phyloP scores from a whole-genome alignment of 164 flowering plant species.

The Magnolia sinica region DNA sequence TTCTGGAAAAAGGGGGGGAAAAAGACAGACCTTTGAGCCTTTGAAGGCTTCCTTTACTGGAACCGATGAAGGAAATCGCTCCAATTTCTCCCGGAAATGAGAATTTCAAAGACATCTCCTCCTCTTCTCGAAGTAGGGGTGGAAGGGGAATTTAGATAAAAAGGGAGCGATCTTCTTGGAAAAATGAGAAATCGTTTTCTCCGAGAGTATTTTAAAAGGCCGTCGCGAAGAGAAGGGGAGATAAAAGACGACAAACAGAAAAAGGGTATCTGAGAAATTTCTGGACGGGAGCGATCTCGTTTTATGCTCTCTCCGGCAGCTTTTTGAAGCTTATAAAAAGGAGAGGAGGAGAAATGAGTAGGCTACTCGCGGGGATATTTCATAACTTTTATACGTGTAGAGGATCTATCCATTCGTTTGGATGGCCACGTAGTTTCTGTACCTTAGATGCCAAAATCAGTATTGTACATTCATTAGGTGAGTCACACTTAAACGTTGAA shows the following conservation, averaged over 20 bases:
- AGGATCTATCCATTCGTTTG: too few relatives aligned
- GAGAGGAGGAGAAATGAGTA: too few relatives aligned
- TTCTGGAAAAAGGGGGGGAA: background rate
- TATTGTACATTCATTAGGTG: too few relatives aligned
- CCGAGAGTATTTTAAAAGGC: background rate
- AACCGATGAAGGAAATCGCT: constrained; percentile 52
- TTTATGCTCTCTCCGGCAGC: background rate
- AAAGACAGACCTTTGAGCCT: constrained; percentile 51
- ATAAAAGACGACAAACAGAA: background rate
- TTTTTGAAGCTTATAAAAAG: too few relatives aligned
- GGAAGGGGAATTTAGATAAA: background rate
- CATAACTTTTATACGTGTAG: too few relatives aligned
- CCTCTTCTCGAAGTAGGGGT: background rate
- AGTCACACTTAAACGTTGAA: too few relatives aligned
- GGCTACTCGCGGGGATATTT: too few relatives aligned
- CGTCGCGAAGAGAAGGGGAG: background rate
- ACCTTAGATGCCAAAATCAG: background rate
- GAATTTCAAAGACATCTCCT: constrained; percentile 57
- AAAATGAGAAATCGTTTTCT: background rate
- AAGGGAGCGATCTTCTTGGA: background rate
- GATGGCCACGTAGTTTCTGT: too few relatives aligned
- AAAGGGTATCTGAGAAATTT: background rate
- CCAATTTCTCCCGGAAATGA: constrained; percentile 50
- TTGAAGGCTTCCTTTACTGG: constrained; percentile 34
- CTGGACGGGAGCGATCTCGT: background rate